A percentile compares a stretch with the other conserved stretches of the same genome.
phyloP scores from a whole-genome alignment of 2,329 filamentous ascomycete species.

The Neonectria coccinea region DNA sequence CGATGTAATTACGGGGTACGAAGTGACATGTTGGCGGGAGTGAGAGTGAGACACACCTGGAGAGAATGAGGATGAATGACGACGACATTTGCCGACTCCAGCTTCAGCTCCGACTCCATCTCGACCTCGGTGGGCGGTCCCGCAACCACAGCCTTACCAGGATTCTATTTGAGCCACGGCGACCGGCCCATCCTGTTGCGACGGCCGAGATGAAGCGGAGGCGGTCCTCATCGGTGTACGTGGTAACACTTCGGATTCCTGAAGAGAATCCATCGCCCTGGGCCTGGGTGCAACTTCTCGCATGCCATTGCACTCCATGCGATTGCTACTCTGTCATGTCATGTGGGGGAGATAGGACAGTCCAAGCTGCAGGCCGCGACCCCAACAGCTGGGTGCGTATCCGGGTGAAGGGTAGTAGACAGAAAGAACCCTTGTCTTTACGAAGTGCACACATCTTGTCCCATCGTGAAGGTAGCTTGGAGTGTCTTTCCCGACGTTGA shows the following conservation, averaged over 20 bases:
- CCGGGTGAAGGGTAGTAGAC: conserved; percentile 7
- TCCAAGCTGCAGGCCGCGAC: conserved; percentile 3
- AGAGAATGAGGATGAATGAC: conserved; percentile 13
- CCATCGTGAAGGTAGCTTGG: conserved; percentile 4
- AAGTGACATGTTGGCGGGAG: conserved; percentile 5
- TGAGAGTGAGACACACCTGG: conserved; percentile 2
- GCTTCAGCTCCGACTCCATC: neutral
- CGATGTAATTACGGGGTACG: neutral
- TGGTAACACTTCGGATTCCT: neutral
- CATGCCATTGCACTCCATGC: neutral
- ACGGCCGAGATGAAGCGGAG: conserved; percentile 21
- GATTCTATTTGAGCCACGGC: conserved; percentile 6
- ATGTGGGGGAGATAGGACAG: conserved; percentile 18
- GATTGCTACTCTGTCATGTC: conserved; percentile 12
- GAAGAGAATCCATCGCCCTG: conserved; percentile 4
- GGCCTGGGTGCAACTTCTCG: neutral
- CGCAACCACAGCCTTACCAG: conserved; percentile 12
- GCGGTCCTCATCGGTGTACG: conserved; percentile 17
- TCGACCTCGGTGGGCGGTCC: conserved; percentile 8
- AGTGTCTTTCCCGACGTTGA: conserved; percentile 8
- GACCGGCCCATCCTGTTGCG: conserved; percentile 14
- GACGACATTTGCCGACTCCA: conserved; percentile 12
- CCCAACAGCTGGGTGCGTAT: conserved; percentile 2
- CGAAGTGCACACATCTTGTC: conserved; percentile 2
- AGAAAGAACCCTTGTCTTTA: conserved; percentile 4